These are phyloP conservation scores for Xanthoconium separans DNA, from an alignment of 1,284 basidiomycete genomes.

Conservation along the genomic window DNA sequence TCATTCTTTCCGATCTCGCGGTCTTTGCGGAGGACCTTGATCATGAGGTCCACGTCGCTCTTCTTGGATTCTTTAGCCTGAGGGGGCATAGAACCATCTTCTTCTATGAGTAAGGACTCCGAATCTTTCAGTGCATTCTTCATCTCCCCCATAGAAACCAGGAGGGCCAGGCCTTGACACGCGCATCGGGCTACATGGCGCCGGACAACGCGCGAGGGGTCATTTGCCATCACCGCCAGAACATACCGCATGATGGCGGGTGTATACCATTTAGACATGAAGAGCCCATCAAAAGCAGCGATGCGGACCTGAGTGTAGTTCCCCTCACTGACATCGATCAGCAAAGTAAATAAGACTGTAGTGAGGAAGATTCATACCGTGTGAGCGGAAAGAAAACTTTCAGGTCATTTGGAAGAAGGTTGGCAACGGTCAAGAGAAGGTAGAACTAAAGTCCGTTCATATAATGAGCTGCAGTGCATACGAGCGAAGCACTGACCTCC, in stretches of 20 bases:
- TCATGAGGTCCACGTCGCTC: conserved; percentile 77
- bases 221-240: conserved; percentile 85
- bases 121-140: conserved; percentile 72
- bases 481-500: conserved; percentile 56
- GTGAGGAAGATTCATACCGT: conserved; percentile 50
- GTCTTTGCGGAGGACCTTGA: conserved; percentile 81
- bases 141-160: conserved; percentile 90
- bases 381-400: conserved; percentile 87
- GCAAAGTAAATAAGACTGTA: conserved; percentile 1
- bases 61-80: conserved; percentile 74
- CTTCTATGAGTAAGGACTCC: conserved; percentile 78
- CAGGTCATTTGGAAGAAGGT: conserved; percentile 80
- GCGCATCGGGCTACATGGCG: conserved; percentile 85
- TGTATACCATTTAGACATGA: conserved; percentile 87
- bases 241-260: conserved; percentile 87
- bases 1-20: conserved; percentile 85
- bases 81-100: conserved; percentile 73
- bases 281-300: conserved; percentile 90
- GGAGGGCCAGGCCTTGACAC: conserved; percentile 84
- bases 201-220: conserved; percentile 80
- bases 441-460: conserved; percentile 59
- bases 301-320: conserved; percentile 91
- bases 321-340: conserved; percentile 65
- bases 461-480: conserved; percentile 4
- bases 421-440: conserved; percentile 76